Conservation (phyloP, 768 basidiomycete genomes). For the Naganishia vishniacii region DNA sequence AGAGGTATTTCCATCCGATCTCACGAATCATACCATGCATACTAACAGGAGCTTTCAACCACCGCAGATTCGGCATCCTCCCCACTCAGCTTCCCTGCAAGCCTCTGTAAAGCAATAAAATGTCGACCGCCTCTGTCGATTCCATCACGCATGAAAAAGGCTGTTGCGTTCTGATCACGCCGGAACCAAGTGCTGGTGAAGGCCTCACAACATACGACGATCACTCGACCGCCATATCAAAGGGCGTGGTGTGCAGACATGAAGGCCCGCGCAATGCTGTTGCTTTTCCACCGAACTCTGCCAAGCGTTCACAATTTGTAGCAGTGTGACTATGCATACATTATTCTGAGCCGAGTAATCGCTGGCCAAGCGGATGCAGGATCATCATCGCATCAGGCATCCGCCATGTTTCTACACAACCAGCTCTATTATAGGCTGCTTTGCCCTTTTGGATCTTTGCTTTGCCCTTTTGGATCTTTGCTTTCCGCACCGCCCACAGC, state of each 20-base stretch:
- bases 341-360: too few species aligned
- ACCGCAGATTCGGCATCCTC: slow-evolving; percentile 63
- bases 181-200: slow-evolving; percentile 27
- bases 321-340: too few species aligned
- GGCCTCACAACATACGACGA: not conserved
- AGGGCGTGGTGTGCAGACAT: not conserved
- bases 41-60: not conserved
- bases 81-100: slow-evolving; percentile 82
- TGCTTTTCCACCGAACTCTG: too few species aligned
- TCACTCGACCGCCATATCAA: slow-evolving; percentile 1
- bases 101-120: slow-evolving; percentile 64
- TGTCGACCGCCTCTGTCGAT: too few species aligned
- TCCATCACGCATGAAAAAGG: not conserved
- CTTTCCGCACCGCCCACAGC: not conserved
- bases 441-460: not conserved
- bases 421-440: not conserved
- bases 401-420: too few species aligned
- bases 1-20: slow-evolving; percentile 53
- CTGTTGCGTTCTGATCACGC: not conserved
- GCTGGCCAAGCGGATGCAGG: too few species aligned
- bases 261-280: too few species aligned
- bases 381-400: too few species aligned
- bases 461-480: not conserved
- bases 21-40: not conserved
- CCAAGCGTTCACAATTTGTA: too few species aligned